Percentiles rank a stretch among this genome's conserved stretches.
Evolutionary conservation across 345 rosid species (phyloP).

Genomic region (Microcos paniculata): DNA sequence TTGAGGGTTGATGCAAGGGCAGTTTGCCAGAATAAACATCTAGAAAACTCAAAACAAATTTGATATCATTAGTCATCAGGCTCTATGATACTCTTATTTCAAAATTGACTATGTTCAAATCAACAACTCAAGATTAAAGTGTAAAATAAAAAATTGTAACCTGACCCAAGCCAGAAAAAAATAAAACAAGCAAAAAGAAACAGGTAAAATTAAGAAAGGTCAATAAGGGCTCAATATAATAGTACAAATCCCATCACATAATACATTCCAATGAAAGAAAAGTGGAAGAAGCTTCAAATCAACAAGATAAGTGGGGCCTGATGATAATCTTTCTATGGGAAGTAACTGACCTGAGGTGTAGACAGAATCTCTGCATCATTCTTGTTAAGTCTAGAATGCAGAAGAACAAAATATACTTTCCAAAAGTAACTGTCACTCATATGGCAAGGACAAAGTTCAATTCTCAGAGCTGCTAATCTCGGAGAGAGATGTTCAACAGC

Average conservation of each 20-base stretch:
- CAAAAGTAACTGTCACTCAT: constrained; percentile 91
- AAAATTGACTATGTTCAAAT: background rate
- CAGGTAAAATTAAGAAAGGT: background rate
- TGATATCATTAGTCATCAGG: background rate
- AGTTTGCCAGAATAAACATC: background rate
- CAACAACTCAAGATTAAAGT: background rate
- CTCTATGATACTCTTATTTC: background rate
- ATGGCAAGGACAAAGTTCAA: constrained; percentile 88
- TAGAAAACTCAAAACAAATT: background rate
- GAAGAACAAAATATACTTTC: constrained; percentile 96
- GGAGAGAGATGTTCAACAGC: constrained; percentile 74
- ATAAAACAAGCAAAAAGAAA: background rate
- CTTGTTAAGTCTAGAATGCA: constrained; percentile 83
- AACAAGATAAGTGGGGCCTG: background rate
- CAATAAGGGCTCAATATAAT: background rate
- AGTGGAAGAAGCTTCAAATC: background rate
- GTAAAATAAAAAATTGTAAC: background rate
- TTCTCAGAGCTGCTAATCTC: constrained; percentile 71
- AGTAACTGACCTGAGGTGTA: constrained; percentile 67
- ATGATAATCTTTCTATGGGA: background rate
- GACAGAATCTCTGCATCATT: constrained; percentile 75
- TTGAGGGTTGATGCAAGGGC: background rate
- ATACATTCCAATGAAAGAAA: background rate
- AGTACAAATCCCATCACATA: background rate
- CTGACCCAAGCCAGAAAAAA: background rate